Evolutionary conservation across 768 basidiomycete species (phyloP), one percentile per base, ranked within the genome.

Genomic region (Auricularia heimuer): DNA sequence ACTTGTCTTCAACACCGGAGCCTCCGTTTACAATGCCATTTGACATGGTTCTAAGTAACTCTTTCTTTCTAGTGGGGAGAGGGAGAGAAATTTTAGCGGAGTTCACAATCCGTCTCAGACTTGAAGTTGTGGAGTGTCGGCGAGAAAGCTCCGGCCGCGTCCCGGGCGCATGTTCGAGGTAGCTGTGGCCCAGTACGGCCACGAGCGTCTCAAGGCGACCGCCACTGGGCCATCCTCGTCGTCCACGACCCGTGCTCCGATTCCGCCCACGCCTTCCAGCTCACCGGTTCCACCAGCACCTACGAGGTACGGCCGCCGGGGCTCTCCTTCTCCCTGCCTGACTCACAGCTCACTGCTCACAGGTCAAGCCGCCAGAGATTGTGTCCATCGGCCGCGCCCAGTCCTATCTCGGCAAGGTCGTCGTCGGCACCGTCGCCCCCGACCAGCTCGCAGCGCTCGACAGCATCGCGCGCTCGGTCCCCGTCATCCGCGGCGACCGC

Each of bases 21-120:
- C 77, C 79, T 75, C 82, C 86, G 79, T 91, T 90, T 88, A 90
- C 85, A 82, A 85, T 84, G 85, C 88, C 90, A 92, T 91, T 91
- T 81, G 89, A 86, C 90, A 92, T 92, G 90, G 56, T 68, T 64
- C 66, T 36, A 65, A 63, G 62, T 21, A 45, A 54, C 51, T 61
- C 29, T 29, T 29, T 29, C 29, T 29, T 7, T 60, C 56, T 29
- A 60, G 56, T 33, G 10, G 14, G 21, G 21, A 6, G 47, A 21
- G 47, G 14, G 18, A 51, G 47, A 51, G 47, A 18, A 16, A 14
- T 51, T 51, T 51, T 51, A 18, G 47, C 47, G 47, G 47, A 51
- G 47, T 21, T 51, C 47, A 18, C 11, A 51, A 12, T 51, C 47
- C 47, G 39, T 42, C 39, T 14, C 39, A 42, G 29, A 29, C 29